Conservation (phyloP, 2,329 filamentous ascomycete species). For the Alternaria sp. region DNA sequence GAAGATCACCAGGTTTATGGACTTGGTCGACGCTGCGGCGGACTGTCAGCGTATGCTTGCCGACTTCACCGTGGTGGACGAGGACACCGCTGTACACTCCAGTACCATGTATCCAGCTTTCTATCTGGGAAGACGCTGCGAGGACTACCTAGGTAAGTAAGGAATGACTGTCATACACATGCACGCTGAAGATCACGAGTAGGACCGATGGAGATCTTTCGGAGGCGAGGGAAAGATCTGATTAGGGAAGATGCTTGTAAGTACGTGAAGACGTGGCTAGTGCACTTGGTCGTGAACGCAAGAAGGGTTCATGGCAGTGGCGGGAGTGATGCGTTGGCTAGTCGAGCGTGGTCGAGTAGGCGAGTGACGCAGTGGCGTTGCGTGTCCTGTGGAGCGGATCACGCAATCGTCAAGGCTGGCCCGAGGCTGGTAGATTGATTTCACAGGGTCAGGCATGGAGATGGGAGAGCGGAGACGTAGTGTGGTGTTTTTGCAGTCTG, state of each 20-base stretch:
- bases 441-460: background rate
- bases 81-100: background rate
- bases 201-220: background rate
- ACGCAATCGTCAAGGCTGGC: background rate
- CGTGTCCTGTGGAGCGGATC: background rate
- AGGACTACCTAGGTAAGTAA: background rate
- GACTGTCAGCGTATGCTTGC: background rate
- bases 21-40: background rate
- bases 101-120: background rate
- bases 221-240: background rate
- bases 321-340: background rate
- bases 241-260: background rate
- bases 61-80: background rate
- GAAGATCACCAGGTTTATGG: background rate
- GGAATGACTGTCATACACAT: background rate
- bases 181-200: background rate
- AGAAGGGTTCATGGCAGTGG: slow-evolving; percentile 1
- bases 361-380: background rate
- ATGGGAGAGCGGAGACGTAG: background rate
- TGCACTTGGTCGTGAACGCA: background rate
- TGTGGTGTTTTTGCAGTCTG: background rate
- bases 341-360: background rate
- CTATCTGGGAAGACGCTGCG: background rate
- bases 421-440: background rate
- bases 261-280: background rate